These are phyloP conservation scores for Colletotrichum sp. DNA, from an alignment of 2,329 filamentous ascomycete genomes.

Conservation along the genomic window DNA sequence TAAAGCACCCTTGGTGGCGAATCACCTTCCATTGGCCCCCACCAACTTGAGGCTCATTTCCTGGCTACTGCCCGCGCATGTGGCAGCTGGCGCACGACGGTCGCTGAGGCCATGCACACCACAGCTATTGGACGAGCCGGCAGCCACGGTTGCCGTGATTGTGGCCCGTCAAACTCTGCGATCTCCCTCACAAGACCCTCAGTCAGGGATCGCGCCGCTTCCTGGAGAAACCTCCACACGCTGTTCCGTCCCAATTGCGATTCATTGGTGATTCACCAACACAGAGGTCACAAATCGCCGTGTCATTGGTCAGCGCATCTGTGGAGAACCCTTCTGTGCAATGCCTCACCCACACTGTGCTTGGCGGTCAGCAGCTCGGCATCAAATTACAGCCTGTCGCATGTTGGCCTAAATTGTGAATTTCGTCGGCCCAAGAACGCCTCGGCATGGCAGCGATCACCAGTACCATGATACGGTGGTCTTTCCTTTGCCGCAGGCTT, in stretches of 20 bases:
- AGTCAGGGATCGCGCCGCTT: background rate
- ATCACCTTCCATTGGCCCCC: background rate
- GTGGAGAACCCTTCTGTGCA: background rate
- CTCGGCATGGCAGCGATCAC: background rate
- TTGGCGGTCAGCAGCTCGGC: background rate
- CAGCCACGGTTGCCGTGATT: background rate
- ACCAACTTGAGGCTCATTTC: constrained; percentile 3
- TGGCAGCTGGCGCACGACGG: background rate
- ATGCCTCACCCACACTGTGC: background rate
- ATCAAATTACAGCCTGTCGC: background rate
- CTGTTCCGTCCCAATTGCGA: background rate
- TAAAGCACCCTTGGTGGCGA: background rate
- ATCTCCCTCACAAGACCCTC: background rate
- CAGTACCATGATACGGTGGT: background rate
- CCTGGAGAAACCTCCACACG: background rate
- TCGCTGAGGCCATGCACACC: background rate
- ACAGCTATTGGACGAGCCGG: background rate
- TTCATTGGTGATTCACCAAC: background rate
- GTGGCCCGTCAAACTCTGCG: background rate
- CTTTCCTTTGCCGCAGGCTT: background rate
- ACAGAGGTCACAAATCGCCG: background rate
- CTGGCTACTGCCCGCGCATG: background rate
- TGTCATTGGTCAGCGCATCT: background rate
- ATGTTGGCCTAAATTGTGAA: background rate
- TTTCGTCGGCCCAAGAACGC: background rate